A percentile compares a stretch with the other conserved stretches of the same genome.
phyloP scores from a whole-genome alignment of 2,329 filamentous ascomycete genomes.

The Paecilomyces formosus region DNA sequence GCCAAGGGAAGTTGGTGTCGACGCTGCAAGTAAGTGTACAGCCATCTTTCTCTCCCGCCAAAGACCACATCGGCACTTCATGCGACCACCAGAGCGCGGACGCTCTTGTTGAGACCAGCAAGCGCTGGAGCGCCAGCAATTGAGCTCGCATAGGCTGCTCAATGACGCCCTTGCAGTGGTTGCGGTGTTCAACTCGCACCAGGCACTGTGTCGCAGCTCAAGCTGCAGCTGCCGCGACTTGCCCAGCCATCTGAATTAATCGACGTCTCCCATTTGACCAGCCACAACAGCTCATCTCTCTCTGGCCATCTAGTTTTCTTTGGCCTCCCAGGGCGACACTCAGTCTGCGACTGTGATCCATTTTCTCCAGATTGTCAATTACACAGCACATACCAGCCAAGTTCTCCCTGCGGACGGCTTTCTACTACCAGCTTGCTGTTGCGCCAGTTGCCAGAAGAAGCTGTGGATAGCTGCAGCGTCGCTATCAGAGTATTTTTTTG shows the following conservation, averaged over 20 bases:
- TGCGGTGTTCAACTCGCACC: slow-evolving; percentile 5
- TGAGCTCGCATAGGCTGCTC: slow-evolving; percentile 5
- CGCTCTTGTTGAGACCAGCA: background rate
- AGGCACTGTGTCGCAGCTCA: slow-evolving; percentile 9
- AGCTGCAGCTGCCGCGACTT: slow-evolving; percentile 8
- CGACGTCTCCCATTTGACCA: slow-evolving; percentile 12
- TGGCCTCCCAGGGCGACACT: background rate
- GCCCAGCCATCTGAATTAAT: slow-evolving; percentile 36
- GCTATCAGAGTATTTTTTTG: background rate
- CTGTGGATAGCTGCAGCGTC: background rate
- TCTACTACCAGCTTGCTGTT: background rate
- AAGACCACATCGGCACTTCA: background rate
- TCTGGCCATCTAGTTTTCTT: background rate
- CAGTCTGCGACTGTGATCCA: background rate
- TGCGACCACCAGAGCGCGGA: background rate
- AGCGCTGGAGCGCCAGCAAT: slow-evolving; percentile 3
- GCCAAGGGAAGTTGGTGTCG: background rate
- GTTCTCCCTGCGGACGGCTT: background rate
- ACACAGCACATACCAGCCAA: background rate
- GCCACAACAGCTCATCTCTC: slow-evolving; percentile 9
- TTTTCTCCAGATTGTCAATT: background rate
- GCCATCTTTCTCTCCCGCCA: background rate
- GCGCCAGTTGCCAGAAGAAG: background rate
- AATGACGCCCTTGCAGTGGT: slow-evolving; percentile 4
- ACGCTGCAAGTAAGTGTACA: background rate